Base-by-base conservation (phyloP, 495 filamentous ascomycete species). In the Penicillium turbatum region DNA sequence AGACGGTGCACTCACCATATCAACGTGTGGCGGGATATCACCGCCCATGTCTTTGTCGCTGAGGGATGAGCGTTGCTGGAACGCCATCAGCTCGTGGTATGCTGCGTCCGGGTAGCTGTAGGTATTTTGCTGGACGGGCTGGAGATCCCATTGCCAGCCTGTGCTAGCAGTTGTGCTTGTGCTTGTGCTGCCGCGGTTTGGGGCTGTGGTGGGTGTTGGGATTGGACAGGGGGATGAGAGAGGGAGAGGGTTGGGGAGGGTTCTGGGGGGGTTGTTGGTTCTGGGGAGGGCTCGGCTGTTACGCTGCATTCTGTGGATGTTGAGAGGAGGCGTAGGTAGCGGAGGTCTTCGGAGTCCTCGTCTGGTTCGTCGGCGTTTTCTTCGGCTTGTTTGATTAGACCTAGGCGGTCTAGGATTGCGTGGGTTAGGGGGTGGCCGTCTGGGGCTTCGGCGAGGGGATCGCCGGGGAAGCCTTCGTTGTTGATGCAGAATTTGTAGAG, bases 341-440 rank as follows among this genome's bases (percentile, higher is more conserved):
- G 62, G 13, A 73, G 59, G 41, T 76, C 70, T 32, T 73, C 72
- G 0, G 67, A 55, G 36, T 74, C 71, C 40, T 74, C 70, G 10
- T 69, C 69, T 24, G 62, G 65, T 15, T 73, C 67, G 16, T 76
- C 69, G 1, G 66, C 50, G 26, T 63, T 71, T 24, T 76, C 72
- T 53, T 77, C 74, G n/a, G 74, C 74, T 56, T 77, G 74, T 48
- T 76, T 76, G 53, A 77, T 77, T 26, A 77, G 56, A 1, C 74
- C 74, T 44, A 77, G 56, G 0, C 74, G 69, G 51, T 77, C 74
- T 42, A 77, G 62, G 27, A 77, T 77, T 2, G 72, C 69, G 51
- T 77, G 74, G 5, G 74, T 77, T 12, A 75, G 51, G 24, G 72
- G 74, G 49, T 73, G 65, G 7, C 74, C 74, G 32, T 76, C 72